Evolutionary conservation across 305 asterid genomes (phyloP), one percentile per base, ranked within the genome.

Genomic region (Rubia tinctorum): DNA sequence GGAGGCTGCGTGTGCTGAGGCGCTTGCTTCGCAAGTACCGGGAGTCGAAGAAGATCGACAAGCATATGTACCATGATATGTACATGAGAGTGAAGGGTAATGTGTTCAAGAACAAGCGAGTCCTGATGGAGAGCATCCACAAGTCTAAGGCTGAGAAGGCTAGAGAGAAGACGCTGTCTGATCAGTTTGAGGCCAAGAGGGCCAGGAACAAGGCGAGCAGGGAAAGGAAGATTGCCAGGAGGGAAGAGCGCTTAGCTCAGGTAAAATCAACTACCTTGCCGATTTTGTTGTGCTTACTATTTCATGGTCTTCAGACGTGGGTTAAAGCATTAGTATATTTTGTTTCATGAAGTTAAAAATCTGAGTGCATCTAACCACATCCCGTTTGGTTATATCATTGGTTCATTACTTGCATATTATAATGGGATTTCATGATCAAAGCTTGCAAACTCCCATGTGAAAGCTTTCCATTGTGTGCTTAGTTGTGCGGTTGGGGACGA

Each of bases 141-240:
- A 79, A 79, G 68, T 59, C 77, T 7, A 79, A 79, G 80, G 80
- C 66, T 27, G 83, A 79, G 76, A 79, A 79, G 80, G 83, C 83
- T 18, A 79, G 83, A 63, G 83, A 79, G 64, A 79, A 79, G 71
- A 79, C 78, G 9, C 40, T 78, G 56, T 69, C 78, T 30, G 82
- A 78, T 20, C 82, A 79, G 71, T 79, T 79, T 60, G 82, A 79
- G 40, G 82, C 82, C 23, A 79, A 71, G 75, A 30, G 82, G 11
- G 82, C 82, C 12, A 79, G 76, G 83, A 79, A 75, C 68, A 79
- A 79, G 73, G 83, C 83, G 5, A 79, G 83, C 80, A 56, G 83
- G 58, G 83, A 79, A 72, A 75, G 80, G 67, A 79, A 75, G 64
- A 0, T 66, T 4, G 83, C 83, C 11, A 66, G 83, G 61, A 79